Conservation (phyloP, 495 filamentous ascomycete species). For the Tuber umbilicatum region DNA sequence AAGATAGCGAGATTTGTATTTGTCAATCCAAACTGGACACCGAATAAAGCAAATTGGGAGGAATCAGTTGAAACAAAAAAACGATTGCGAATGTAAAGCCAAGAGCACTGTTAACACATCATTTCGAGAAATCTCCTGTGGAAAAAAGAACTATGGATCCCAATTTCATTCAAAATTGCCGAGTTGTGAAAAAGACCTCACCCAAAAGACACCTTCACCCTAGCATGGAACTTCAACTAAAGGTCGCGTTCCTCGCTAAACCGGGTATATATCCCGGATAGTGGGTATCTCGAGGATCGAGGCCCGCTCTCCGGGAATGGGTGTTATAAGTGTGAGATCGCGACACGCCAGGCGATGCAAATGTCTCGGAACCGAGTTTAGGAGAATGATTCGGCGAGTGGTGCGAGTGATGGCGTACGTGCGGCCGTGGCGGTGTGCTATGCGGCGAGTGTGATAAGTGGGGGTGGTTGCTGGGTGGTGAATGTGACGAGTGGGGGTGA, state of each 20-base stretch:
- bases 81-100: neutral
- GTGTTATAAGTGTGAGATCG: constrained; percentile 22
- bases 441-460: constrained; percentile 27
- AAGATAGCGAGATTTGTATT: neutral
- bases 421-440: constrained; percentile 23
- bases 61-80: neutral
- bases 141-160: neutral
- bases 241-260: neutral
- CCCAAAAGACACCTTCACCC: neutral
- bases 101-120: neutral
- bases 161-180: constrained; percentile 2
- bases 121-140: neutral
- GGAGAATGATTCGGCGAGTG: constrained; percentile 28
- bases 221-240: neutral
- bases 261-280: neutral
- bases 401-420: constrained; percentile 25
- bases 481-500: constrained; percentile 24
- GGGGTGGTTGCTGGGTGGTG: constrained; percentile 28
- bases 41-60: neutral
- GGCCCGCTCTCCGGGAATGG: neutral
- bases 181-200: neutral
- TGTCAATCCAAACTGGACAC: neutral
- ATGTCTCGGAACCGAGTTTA: constrained; percentile 16
- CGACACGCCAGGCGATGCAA: constrained; percentile 19
- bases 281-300: neutral